A percentile compares a stretch with the other conserved stretches of the same genome.
phyloP scores from a whole-genome alignment of 306 rosid species.

The Rubus parviflorus region DNA sequence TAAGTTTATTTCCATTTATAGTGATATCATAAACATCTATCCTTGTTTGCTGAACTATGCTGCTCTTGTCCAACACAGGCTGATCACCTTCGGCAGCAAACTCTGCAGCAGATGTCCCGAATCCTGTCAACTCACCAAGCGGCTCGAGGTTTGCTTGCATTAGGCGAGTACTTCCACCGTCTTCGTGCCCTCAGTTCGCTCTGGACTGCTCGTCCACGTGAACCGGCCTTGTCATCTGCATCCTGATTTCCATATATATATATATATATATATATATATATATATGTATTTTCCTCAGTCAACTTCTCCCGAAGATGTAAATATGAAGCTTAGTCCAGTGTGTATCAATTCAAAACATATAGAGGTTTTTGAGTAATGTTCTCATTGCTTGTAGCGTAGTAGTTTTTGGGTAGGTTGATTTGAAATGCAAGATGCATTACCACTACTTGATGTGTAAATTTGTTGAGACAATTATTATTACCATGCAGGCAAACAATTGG shows the following conservation, averaged over 20 bases:
- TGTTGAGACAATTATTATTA: not conserved
- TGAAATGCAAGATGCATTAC: conserved; percentile 9
- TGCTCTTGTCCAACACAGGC: conserved; percentile 53
- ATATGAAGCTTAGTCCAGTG: conserved; percentile 11
- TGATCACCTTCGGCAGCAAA: conserved; percentile 80
- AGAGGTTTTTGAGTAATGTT: conserved; percentile 2
- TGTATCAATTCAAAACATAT: conserved; percentile 5
- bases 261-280: not conserved
- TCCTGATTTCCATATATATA: not conserved
- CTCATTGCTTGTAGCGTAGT: conserved; percentile 2
- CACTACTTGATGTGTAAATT: conserved; percentile 8
- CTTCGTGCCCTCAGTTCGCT: conserved; percentile 74
- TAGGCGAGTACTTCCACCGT: conserved; percentile 76
- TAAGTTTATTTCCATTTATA: not conserved
- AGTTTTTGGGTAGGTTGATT: conserved; percentile 13
- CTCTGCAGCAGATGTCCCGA: conserved; percentile 61
- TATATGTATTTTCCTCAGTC: not conserved
- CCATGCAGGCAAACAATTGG: not conserved
- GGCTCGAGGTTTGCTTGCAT: conserved; percentile 65
- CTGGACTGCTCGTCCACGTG: conserved; percentile 59
- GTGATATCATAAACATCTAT: not conserved
- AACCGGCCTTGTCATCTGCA: conserved; percentile 16
- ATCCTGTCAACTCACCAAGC: conserved; percentile 60
- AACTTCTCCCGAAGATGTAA: conserved; percentile 17
- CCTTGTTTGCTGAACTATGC: conserved; percentile 12